These are phyloP conservation scores for Collybiopsis luxurians DNA, from an alignment of 768 basidiomycete genomes.

Conservation along the genomic window DNA sequence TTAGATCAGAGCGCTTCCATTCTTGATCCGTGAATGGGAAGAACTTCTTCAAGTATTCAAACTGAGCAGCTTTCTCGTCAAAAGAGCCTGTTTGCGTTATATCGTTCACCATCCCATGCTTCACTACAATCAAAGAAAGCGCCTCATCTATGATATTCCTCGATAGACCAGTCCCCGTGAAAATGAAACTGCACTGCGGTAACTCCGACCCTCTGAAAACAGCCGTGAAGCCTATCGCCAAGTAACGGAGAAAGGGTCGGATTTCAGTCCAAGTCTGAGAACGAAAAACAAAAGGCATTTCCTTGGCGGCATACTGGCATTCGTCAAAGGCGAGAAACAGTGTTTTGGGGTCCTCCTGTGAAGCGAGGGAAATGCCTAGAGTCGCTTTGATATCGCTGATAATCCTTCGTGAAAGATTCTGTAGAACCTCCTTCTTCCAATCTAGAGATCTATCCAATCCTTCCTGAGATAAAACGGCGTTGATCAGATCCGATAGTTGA, in stretches of 20 bases:
- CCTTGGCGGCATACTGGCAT: background rate
- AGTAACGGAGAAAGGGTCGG: background rate
- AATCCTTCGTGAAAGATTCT: too few species aligned
- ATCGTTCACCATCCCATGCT: background rate
- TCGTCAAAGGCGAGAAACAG: background rate
- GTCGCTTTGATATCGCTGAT: background rate
- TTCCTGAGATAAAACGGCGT: background rate
- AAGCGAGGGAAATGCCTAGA: too few species aligned
- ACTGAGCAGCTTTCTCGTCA: background rate
- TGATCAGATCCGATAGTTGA: background rate
- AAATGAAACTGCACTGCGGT: background rate
- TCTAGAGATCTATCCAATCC: too few species aligned
- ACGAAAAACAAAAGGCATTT: background rate
- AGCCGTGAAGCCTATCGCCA: background rate
- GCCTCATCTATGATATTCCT: background rate
- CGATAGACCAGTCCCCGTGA: background rate
- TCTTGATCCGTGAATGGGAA: background rate
- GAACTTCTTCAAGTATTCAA: background rate
- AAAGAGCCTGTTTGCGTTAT: background rate
- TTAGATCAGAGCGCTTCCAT: background rate
- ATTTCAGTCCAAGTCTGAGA: background rate
- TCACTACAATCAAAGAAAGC: background rate
- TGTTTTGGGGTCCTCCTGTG: too few species aligned
- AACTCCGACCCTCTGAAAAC: background rate
- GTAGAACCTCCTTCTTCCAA: too few species aligned